Conservation (phyloP, 139 green algal genomes). For the Medakamo hakoo region DNA sequence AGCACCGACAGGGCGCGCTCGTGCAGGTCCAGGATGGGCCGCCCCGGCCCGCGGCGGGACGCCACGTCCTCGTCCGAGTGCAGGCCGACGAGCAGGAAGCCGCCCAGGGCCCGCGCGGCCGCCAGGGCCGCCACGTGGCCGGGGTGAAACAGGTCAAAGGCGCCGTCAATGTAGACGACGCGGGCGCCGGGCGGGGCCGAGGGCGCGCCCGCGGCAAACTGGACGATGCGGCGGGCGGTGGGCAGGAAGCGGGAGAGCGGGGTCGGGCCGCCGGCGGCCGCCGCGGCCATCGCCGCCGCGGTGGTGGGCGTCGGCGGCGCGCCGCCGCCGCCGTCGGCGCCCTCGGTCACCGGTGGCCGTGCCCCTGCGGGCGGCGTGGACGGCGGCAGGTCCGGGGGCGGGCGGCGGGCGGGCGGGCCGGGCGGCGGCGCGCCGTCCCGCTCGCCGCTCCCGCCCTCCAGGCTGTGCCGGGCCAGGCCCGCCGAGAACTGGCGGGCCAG, state of each 20-base stretch:
- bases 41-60: conserved; percentile 55
- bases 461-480: conserved; percentile 1
- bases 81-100: conserved; percentile 94
- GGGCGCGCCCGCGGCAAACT: conserved; percentile 20
- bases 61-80: conserved; percentile 85
- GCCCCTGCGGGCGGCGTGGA: background rate
- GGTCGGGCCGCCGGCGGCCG: conserved; percentile 13
- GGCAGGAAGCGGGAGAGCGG: conserved; percentile 71
- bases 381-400: too few species aligned
- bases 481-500: conserved; percentile 22
- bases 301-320: background rate
- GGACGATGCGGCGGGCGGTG: conserved; percentile 76
- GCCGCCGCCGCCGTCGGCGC: background rate
- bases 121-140: conserved; percentile 86
- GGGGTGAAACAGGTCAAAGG: conserved; percentile 96
- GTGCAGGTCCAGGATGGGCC: conserved; percentile 96
- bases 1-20: conserved; percentile 88
- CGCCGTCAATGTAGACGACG: conserved; percentile 97
- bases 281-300: conserved; percentile 8
- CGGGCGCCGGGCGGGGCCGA: conserved; percentile 27
- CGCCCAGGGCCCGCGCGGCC: conserved; percentile 57
- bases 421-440: background rate
- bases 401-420: too few species aligned
- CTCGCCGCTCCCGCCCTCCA: too few species aligned
- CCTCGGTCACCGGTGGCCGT: background rate